A percentile compares a stretch with the other conserved stretches of the same genome.
Conservation (phyloP, 148 eudicot species). For the Oxyria digyna region DNA sequence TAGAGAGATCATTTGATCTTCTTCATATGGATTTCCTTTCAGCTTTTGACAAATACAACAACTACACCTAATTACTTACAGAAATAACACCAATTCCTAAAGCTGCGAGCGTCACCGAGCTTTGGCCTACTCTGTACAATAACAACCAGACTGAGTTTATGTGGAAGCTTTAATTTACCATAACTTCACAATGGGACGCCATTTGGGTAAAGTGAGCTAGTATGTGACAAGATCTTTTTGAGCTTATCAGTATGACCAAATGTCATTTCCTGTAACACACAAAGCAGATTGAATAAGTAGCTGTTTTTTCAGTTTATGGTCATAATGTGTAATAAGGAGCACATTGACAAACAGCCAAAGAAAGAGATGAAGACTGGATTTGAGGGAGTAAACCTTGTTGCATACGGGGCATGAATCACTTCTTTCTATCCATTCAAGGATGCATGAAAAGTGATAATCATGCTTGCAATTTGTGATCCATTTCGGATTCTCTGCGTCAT, state of each 20-base stretch:
- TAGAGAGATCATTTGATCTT: background rate
- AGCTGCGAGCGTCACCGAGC: background rate
- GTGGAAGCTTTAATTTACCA: background rate
- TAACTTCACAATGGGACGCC: background rate
- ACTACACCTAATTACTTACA: background rate
- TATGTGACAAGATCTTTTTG: background rate
- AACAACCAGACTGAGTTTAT: background rate
- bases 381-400: conserved; percentile 38
- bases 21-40: background rate
- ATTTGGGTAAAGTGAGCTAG: background rate
- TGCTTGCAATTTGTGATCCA: conserved; percentile 65
- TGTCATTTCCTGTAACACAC: background rate
- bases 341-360: background rate
- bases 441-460: conserved; percentile 83
- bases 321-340: no score
- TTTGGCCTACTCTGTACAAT: background rate
- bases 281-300: background rate
- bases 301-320: no score
- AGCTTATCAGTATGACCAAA: background rate
- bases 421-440: conserved; percentile 97
- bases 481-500: conserved; percentile 63
- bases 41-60: background rate
- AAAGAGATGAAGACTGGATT: background rate
- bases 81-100: background rate
- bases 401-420: conserved; percentile 88